Base-by-base conservation (phyloP, 2,329 filamentous ascomycete genomes). In the Aspergillus novoparasiticus region DNA sequence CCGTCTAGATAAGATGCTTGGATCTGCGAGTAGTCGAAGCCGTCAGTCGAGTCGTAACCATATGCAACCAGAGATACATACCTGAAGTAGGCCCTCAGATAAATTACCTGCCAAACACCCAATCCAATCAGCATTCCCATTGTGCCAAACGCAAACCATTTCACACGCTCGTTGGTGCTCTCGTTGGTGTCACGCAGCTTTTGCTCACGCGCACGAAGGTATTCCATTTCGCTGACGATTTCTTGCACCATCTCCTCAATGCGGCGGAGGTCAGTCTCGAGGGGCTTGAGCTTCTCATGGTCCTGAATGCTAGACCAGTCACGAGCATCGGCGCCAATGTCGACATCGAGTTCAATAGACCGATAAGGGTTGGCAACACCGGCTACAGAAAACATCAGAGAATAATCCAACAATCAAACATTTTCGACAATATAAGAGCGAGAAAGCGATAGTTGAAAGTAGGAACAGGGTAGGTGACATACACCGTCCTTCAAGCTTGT, bases 101-200 rank as follows among this genome's bases (percentile, higher is more conserved):
- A 99, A 77, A 99, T 89, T 75, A 99, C 92, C 88, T 99, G 95
- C 95, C 95, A 99, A 48, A 84, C 93, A 79, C 95, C 96, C 72
- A 99, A 84, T 39, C 87, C 92, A 69, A 97, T 84, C 71, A 99
- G 83, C 84, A 97, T 90, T 66, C 93, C 90, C 82, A 97, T 98
- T 32, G 94, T 98, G 69, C 89, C 88, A 78, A 97, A 89, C 56
- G 94, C 94, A 81, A 99, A 99, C 93, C 93, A 98, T 85, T 98
- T 99, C 75, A 99, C 95, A 64, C 95, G 88, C 82, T 91, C 95
- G 82, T 99, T 99, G 69, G 95, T 99, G 85, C 94, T 98, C 89
- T 99, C 95, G 81, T 99, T 99, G 71, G 95, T 99, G 82, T 99
- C 94, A 78, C 95, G 87, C 72, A 99, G 86, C 84, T 93, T 96